Evolutionary conservation across 495 filamentous ascomycete genomes (phyloP).

Genomic region (Neurospora africana): DNA sequence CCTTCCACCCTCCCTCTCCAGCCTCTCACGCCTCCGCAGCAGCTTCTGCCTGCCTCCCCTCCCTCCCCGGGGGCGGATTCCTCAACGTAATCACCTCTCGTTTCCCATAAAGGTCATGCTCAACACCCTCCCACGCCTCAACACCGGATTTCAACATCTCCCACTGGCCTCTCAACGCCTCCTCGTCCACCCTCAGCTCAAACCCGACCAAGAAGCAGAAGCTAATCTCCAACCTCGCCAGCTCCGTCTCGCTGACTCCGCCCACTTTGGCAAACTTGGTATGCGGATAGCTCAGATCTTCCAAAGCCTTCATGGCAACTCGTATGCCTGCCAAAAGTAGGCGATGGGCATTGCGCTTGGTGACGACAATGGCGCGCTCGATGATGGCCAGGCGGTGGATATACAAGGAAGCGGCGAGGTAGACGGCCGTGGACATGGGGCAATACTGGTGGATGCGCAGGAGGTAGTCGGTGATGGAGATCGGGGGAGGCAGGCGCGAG

Average conservation of each 20-base stretch:
- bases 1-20: not conserved
- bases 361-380: slow-evolving; percentile 64
- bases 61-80: not conserved
- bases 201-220: slow-evolving; percentile 82
- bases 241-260: slow-evolving; percentile 68
- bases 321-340: slow-evolving; percentile 73
- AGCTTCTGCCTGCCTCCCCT: not conserved
- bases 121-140: slow-evolving; percentile 15
- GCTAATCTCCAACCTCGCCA: slow-evolving; percentile 77
- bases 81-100: not conserved
- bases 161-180: slow-evolving; percentile 49
- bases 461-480: slow-evolving; percentile 76
- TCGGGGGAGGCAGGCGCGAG: slow-evolving; percentile 71
- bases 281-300: slow-evolving; percentile 82
- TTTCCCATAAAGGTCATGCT: not conserved
- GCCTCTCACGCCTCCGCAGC: not conserved
- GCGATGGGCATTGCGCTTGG: slow-evolving; percentile 74
- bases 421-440: slow-evolving; percentile 92
- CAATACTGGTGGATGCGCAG: slow-evolving; percentile 80
- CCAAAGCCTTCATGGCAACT: slow-evolving; percentile 85
- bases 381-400: slow-evolving; percentile 68
- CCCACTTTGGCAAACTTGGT: slow-evolving; percentile 77
- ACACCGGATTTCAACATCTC: slow-evolving; percentile 32
- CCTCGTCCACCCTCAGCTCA: slow-evolving; percentile 60
- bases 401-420: slow-evolving; percentile 86